Percentiles rank a stretch among this genome's conserved stretches.
phyloP scores from a whole-genome alignment of 306 rosid genomes.

The Prunus armeniaca region DNA sequence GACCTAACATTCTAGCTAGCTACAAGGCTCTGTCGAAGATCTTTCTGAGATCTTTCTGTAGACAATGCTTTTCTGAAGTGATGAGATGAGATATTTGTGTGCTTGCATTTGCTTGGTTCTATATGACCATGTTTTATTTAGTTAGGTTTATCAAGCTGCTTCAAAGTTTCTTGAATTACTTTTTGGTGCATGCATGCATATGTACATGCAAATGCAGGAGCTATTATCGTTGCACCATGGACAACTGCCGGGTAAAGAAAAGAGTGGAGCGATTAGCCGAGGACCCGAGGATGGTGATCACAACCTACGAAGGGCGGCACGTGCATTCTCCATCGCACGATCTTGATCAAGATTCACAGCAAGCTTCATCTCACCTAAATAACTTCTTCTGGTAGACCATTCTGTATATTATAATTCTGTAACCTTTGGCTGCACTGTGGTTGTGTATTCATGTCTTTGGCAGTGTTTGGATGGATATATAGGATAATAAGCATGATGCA shows the following conservation, averaged over 20 bases:
- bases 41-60: too few relatives aligned
- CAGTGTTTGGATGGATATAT: too few relatives aligned
- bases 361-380: conserved; percentile 53
- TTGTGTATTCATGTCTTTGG: neutral
- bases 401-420: too few relatives aligned
- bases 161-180: too few relatives aligned
- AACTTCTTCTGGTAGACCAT: conserved; percentile 73
- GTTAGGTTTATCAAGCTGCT: too few relatives aligned
- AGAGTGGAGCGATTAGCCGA: conserved; percentile 86
- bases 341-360: conserved; percentile 53
- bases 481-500: neutral
- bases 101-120: too few relatives aligned
- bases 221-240: conserved; percentile 93
- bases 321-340: conserved; percentile 83
- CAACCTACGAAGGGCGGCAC: conserved; percentile 96
- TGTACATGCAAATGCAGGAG: conserved; percentile 45
- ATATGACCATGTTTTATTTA: too few relatives aligned
- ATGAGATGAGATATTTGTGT: too few relatives aligned
- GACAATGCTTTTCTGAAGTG: too few relatives aligned
- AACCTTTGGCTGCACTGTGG: neutral
- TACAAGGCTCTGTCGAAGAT: neutral
- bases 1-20: neutral
- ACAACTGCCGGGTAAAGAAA: conserved; percentile 89
- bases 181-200: too few relatives aligned
- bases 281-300: conserved; percentile 99